Evolutionary conservation across 805 yeast genomes (phyloP).

Genomic region (Pichia nanzhaoensis): DNA sequence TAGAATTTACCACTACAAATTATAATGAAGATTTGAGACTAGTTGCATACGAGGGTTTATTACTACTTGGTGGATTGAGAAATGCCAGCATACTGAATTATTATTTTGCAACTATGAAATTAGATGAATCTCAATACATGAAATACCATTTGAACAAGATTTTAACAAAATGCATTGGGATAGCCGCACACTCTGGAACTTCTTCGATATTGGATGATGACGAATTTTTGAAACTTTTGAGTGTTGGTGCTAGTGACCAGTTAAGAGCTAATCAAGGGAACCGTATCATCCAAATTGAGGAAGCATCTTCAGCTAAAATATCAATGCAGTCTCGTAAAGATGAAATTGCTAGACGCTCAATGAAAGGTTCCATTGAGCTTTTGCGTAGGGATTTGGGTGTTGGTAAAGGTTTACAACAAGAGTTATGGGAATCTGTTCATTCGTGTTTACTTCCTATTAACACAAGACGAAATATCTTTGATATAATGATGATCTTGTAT

Average conservation of each 20-base stretch:
- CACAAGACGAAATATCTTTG: constrained; percentile 57
- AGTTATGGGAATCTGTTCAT: constrained; percentile 66
- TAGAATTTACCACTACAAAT: constrained; percentile 44
- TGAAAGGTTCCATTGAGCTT: constrained; percentile 60
- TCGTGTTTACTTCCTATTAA: constrained; percentile 52
- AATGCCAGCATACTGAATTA: constrained; percentile 55
- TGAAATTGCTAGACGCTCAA: constrained; percentile 53
- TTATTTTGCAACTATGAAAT: constrained; percentile 48
- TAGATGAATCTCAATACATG: constrained; percentile 50
- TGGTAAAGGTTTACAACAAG: constrained; percentile 48
- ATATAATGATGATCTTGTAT: constrained; percentile 58
- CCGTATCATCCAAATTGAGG: constrained; percentile 52
- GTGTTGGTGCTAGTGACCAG: constrained; percentile 9
- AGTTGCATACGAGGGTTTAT: constrained; percentile 62
- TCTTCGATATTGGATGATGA: constrained; percentile 56
- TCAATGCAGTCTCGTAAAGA: constrained; percentile 53
- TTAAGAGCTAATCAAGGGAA: constrained; percentile 16
- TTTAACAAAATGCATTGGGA: constrained; percentile 50
- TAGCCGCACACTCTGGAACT: constrained; percentile 60
- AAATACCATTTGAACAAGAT: constrained; percentile 41
- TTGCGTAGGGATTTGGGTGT: constrained; percentile 53
- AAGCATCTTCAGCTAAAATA: constrained; percentile 32
- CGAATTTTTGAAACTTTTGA: constrained; percentile 36
- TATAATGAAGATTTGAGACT: constrained; percentile 48
- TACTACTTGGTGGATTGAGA: constrained; percentile 71